Conservation (phyloP, 192 early-diverging fungal species). For the Coemansia sp. region DNA sequence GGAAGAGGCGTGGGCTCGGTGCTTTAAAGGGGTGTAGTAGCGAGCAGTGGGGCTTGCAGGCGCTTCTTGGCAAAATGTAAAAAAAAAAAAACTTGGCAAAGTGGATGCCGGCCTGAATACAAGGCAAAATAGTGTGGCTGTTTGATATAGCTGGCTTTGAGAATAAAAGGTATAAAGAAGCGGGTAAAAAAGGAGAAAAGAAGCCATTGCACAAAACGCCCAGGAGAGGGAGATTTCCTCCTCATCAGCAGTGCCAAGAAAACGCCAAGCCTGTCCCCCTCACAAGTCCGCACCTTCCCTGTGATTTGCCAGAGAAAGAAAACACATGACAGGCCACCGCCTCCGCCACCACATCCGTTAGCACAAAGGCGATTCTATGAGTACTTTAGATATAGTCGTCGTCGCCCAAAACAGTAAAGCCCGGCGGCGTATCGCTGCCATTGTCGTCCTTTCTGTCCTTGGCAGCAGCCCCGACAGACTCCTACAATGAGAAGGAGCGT, state of each 20-base stretch:
- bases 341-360: not conserved
- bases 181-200: not conserved
- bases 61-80: constrained; percentile 4
- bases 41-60: not conserved
- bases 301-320: not conserved
- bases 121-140: constrained; percentile 3
- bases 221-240: not conserved
- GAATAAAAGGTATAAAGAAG: not conserved
- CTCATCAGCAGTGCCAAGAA: constrained; percentile 5
- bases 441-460: not conserved
- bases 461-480: not conserved
- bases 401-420: constrained; percentile 13
- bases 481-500: not conserved
- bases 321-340: not conserved
- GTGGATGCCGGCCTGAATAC: not conserved
- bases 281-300: constrained; percentile 4
- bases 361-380: not conserved
- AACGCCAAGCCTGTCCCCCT: not conserved
- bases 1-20: not conserved
- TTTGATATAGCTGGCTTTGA: not conserved
- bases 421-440: not conserved
- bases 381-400: constrained; percentile 10
- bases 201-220: not conserved
- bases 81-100: not conserved
- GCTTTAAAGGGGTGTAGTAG: not conserved